Evolutionary conservation across 139 green algal species (phyloP).

Genomic region (Parachlorella kessleri): DNA sequence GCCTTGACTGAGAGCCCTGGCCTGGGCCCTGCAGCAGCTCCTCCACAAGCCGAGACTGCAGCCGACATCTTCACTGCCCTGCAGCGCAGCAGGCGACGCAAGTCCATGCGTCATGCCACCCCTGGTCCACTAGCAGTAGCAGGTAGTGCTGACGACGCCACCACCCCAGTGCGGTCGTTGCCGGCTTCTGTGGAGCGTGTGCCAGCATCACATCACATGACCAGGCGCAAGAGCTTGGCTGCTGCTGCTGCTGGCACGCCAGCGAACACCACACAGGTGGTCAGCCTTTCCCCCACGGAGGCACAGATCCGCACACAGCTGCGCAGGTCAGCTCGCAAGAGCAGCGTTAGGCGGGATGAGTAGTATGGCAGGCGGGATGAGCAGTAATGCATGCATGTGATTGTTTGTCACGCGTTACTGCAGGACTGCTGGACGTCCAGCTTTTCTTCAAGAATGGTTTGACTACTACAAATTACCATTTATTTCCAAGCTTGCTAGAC

Average conservation of each 20-base stretch:
- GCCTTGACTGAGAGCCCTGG: conserved; percentile 9
- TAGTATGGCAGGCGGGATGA: no score
- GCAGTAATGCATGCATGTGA: no score
- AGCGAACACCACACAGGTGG: no score
- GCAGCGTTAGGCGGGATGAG: no score
- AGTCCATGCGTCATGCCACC: neutral
- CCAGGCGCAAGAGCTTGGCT: neutral
- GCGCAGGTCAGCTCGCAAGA: conserved; percentile 27
- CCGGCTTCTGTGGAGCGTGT: neutral
- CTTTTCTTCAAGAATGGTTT: no score
- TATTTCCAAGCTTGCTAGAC: no score
- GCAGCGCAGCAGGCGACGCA: conserved; percentile 6
- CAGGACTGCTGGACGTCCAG: no score
- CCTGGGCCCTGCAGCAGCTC: neutral
- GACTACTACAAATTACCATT: no score
- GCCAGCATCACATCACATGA: neutral
- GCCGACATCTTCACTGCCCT: neutral
- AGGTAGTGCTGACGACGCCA: neutral
- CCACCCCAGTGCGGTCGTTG: neutral
- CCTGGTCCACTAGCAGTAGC: neutral
- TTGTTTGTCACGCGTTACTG: no score
- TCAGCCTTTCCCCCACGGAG: no score
- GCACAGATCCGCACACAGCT: conserved; percentile 33
- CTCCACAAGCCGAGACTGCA: neutral
- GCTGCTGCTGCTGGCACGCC: no score